A percentile compares a stretch with the other conserved stretches of the same genome.
These are phyloP conservation scores for Sonneratia caseolaris DNA, from an alignment of 345 rosid species.

Conservation along the genomic window DNA sequence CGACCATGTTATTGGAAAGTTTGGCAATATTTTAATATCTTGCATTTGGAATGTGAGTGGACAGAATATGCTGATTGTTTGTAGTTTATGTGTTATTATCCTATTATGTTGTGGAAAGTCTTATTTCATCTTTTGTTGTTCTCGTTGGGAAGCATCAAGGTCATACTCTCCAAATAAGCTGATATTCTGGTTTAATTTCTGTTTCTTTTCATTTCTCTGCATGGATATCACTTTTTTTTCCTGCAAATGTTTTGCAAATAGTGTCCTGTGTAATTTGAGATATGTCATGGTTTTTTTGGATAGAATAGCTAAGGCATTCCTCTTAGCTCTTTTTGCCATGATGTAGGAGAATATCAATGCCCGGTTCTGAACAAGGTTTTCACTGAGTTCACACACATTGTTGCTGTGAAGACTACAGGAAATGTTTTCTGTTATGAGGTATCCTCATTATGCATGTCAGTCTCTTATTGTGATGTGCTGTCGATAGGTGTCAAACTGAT, in stretches of 20 bases:
- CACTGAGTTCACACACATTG: constrained; percentile 81
- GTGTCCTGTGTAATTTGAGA: too few species aligned
- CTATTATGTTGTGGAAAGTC: background rate
- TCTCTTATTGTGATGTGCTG: constrained; percentile 3
- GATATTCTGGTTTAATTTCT: background rate
- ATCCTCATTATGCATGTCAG: constrained; percentile 7
- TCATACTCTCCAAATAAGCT: background rate
- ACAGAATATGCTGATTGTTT: background rate
- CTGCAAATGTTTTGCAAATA: background rate
- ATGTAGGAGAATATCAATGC: constrained; percentile 75
- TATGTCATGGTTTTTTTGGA: background rate
- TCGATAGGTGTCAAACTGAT: constrained; percentile 1
- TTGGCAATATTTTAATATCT: background rate
- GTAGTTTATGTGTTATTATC: background rate
- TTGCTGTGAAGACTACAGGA: constrained; percentile 86
- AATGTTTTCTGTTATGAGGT: constrained; percentile 92
- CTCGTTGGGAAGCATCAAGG: background rate
- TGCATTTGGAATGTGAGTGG: background rate
- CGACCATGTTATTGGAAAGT: background rate
- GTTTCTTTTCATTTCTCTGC: background rate
- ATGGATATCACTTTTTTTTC: background rate
- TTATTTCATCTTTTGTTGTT: background rate
- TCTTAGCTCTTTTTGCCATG: constrained; percentile 8
- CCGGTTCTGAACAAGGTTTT: constrained; percentile 91
- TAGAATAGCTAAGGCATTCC: background rate